Conservation (phyloP, 352 stramenopile genomes). For the Phytophthora citrophthora region DNA sequence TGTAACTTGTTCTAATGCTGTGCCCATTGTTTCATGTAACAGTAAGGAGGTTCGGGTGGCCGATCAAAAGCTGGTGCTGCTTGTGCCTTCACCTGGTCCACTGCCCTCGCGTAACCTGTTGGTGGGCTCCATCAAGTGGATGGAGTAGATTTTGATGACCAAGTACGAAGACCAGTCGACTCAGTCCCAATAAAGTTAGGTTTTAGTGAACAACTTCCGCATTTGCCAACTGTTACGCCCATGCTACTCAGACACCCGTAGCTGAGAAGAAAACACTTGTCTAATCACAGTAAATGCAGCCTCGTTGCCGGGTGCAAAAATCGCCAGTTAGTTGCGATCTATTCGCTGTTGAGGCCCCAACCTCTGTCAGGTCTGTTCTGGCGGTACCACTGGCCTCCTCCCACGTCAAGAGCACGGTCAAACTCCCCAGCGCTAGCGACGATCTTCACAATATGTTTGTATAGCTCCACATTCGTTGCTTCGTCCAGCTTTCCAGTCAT, state of each 20-base stretch:
- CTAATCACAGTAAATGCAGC: too few species aligned
- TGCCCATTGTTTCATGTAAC: background rate
- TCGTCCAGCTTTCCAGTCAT: constrained; percentile 61
- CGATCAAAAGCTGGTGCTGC: constrained; percentile 81
- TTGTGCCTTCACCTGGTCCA: constrained; percentile 82
- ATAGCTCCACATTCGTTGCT: constrained; percentile 73
- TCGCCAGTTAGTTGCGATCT: background rate
- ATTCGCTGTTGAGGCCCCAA: constrained; percentile 43
- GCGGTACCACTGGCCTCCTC: constrained; percentile 86
- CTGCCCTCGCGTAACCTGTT: constrained; percentile 82
- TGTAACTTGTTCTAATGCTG: constrained; percentile 3
- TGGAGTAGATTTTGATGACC: constrained; percentile 55
- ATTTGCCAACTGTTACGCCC: constrained; percentile 3
- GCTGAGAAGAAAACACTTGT: background rate
- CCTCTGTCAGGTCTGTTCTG: constrained; percentile 77
- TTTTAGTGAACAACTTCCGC: constrained; percentile 23
- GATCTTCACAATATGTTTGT: constrained; percentile 85
- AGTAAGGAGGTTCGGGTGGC: constrained; percentile 82
- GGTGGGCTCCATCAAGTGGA: constrained; percentile 87
- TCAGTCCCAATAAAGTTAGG: constrained; percentile 27
- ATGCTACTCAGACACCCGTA: constrained; percentile 4
- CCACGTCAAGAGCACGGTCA: constrained; percentile 84
- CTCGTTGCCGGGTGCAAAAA: background rate
- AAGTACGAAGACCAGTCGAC: background rate
- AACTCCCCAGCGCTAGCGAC: constrained; percentile 85